Conservation (phyloP, 148 eudicot genomes). For the Agrostemma githago region DNA sequence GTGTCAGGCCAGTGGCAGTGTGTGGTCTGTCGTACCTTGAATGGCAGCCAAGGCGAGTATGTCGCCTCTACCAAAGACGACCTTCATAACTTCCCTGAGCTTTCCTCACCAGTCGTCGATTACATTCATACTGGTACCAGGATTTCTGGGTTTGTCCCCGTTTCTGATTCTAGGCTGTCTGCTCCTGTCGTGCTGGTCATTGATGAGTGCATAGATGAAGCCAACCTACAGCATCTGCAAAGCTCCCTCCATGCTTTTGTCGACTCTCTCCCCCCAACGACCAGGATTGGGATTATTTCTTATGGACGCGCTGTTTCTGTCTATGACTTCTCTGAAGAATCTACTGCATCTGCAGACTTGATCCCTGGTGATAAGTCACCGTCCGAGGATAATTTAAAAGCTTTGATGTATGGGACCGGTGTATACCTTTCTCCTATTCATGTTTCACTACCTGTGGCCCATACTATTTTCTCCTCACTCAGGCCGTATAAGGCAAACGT, state of each 20-base stretch:
- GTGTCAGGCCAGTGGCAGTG: constrained; percentile 98
- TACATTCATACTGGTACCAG: constrained; percentile 64
- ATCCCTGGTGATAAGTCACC: constrained; percentile 76
- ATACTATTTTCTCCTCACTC: constrained; percentile 74
- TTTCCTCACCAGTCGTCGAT: constrained; percentile 69
- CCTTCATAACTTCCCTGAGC: constrained; percentile 67
- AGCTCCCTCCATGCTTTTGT: constrained; percentile 90
- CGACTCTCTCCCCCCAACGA: constrained; percentile 79
- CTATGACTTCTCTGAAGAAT: constrained; percentile 86
- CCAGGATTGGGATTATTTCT: constrained; percentile 76
- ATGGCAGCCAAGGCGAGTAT: constrained; percentile 88
- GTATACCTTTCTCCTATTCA: constrained; percentile 81
- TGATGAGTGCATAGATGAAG: constrained; percentile 83
- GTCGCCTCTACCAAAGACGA: constrained; percentile 77
- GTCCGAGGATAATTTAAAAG: constrained; percentile 61
- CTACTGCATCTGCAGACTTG: constrained; percentile 89
- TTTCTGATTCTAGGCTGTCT: constrained; percentile 80
- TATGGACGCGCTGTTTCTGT: constrained; percentile 88
- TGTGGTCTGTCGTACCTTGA: constrained; percentile 65
- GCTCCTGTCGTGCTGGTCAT: constrained; percentile 83
- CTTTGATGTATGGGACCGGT: constrained; percentile 82
- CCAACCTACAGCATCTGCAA: constrained; percentile 87
- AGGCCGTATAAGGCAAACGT: constrained; percentile 54
- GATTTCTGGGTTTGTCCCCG: constrained; percentile 79
- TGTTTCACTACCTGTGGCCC: constrained; percentile 84